Base-by-base conservation (phyloP, 2,329 filamentous ascomycete genomes). In the Monilinia polystroma region DNA sequence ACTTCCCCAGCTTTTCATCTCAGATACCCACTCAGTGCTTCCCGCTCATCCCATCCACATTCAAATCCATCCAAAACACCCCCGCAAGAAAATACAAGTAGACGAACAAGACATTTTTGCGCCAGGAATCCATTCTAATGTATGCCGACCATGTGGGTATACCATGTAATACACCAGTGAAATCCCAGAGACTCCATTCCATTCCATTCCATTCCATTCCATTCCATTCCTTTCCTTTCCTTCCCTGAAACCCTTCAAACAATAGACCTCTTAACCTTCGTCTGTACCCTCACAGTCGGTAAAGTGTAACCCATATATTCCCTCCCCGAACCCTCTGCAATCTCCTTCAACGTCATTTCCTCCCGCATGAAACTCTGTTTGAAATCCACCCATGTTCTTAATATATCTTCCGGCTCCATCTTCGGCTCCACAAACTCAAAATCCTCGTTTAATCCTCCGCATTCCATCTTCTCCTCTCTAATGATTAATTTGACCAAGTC, bases 311-410 rank as follows among this genome's bases (percentile, higher is more conserved):
- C 51, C 16, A 68, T 54, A 63, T 75, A 75, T 18, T 70, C 70
- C 63, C 43, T 63, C 14, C 68, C 73, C 20, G 53, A 57, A n/a
- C 70, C 68, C 32, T 52, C 56, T 41, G 70, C 72, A 7, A 73
- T 71, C 18, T 73, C 71, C 52, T 72, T 68, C 63, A 75, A 49
- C 4, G 68, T 53, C 38, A 64, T 71, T 43, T 75, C 72, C 59
- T 76, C 74, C 49, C 66, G 64, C 8, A 70, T 49, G 63, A 76
- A 73, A 20, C 63, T 66, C 51, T 72, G 72, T 12, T 71, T 68
- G 55, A 75, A 76, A 54, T 70, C 71, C 29, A 70, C 72, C 74
- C 73, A 75, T n/a, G 72, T 71, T 54, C 66, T 58, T 23, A 73
- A 51, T 8, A 72, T n/a, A 11, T 38, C 41, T 54, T 75, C 74